These are phyloP conservation scores for Gaeumannomyces tritici DNA, from an alignment of 2,329 filamentous ascomycete genomes.

Conservation along the genomic window DNA sequence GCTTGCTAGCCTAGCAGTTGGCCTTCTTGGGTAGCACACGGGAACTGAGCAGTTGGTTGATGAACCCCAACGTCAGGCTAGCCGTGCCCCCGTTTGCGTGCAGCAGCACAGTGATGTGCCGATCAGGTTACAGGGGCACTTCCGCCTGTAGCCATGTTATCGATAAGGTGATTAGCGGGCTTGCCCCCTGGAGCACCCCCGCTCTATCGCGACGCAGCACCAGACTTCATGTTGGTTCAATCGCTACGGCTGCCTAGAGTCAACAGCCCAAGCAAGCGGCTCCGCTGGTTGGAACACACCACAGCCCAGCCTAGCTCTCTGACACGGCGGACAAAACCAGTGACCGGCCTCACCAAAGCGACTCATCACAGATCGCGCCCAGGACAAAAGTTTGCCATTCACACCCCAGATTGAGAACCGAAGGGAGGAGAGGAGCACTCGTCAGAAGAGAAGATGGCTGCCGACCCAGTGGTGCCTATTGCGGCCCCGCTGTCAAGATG, in stretches of 20 bases:
- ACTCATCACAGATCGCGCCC: too few species aligned
- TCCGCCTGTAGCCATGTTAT: not conserved
- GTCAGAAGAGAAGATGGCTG: constrained; percentile 17
- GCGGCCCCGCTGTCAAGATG: not conserved
- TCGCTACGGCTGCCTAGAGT: too few species aligned
- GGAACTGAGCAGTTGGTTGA: too few species aligned
- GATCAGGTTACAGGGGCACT: not conserved
- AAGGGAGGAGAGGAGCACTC: not conserved
- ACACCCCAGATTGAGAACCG: not conserved
- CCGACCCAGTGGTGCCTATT: not conserved
- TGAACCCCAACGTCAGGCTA: too few species aligned
- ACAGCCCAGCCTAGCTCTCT: not conserved
- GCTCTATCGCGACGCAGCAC: not conserved
- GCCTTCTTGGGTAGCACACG: too few species aligned
- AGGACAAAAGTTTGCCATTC: not conserved
- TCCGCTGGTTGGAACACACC: not conserved
- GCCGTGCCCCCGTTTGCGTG: too few species aligned
- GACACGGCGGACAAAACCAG: not conserved
- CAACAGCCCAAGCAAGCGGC: not conserved
- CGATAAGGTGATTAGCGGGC: not conserved
- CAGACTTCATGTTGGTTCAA: too few species aligned
- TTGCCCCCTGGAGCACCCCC: not conserved
- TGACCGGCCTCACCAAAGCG: not conserved
- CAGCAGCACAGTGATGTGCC: too few species aligned
- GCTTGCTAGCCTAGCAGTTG: too few species aligned